These are phyloP conservation scores for Corrigiola litoralis DNA, from an alignment of 179 eudicot genomes.

Conservation along the genomic window DNA sequence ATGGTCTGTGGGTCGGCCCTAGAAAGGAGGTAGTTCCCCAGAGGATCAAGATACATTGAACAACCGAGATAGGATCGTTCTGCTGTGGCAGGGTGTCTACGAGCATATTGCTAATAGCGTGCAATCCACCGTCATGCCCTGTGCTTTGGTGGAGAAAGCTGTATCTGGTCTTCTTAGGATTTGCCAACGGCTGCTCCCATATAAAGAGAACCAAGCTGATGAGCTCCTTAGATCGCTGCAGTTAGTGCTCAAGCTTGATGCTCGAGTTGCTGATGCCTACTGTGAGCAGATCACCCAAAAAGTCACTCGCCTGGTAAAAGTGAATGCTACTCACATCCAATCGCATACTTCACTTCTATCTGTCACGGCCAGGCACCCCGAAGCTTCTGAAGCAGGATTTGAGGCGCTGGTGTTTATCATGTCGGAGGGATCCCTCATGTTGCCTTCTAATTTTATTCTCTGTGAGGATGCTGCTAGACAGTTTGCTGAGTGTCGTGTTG, in stretches of 20 bases:
- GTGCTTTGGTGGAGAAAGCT: constrained; percentile 66
- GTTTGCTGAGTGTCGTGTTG: constrained; percentile 73
- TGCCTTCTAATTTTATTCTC: constrained; percentile 50
- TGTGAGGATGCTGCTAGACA: constrained; percentile 61
- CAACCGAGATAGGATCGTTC: constrained; percentile 65
- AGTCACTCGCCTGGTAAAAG: constrained; percentile 58
- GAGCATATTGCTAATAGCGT: constrained; percentile 67
- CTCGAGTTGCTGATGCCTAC: constrained; percentile 76
- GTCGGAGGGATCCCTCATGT: constrained; percentile 57
- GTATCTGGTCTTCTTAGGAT: constrained; percentile 66
- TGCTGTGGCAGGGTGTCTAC: constrained; percentile 74
- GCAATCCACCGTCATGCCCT: constrained; percentile 63
- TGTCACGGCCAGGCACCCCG: constrained; percentile 66
- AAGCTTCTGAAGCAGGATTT: constrained; percentile 73
- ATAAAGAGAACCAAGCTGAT: constrained; percentile 61
- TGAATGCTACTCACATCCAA: constrained; percentile 55
- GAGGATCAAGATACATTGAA: constrained; percentile 73
- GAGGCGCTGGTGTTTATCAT: constrained; percentile 53
- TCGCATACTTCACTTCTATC: constrained; percentile 57
- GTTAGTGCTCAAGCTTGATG: constrained; percentile 68
- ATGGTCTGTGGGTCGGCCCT: constrained; percentile 58
- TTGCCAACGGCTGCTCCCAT: constrained; percentile 66
- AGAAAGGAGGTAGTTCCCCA: constrained; percentile 46
- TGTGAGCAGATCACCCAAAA: constrained; percentile 75
- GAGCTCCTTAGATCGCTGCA: constrained; percentile 69